Evolutionary conservation across 2,329 filamentous ascomycete genomes (phyloP), one percentile per base, ranked within the genome.

Genomic region (Fusarium kyushuense): DNA sequence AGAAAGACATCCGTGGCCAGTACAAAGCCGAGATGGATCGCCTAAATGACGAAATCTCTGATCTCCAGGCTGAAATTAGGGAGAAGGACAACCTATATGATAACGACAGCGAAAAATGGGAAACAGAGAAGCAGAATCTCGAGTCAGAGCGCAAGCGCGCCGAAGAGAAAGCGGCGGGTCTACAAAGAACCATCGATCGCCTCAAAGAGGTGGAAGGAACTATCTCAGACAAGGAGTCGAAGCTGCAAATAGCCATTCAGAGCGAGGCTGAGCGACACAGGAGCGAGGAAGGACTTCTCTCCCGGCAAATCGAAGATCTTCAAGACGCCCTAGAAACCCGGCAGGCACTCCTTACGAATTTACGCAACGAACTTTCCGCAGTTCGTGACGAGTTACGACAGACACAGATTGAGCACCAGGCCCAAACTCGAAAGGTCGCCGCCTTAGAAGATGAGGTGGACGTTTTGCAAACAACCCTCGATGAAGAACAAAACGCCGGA

Each of bases 361-460:
- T 91, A 27, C 87, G 90, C 53, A 85, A 84, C 53, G 91, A 94
- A 72, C 79, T 94, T 5, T 87, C 90, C 3, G 79, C 82, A 10
- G 85, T 89, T 11, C 87, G 87, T 54, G 91, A 94, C 67, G 89
- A 93, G 57, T 83, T 94, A 11, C 87, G 91, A n/a, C 83, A 90
- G 49, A 86, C 87, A 27, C 87, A 89, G 67, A 84, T 90, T 23
- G 88, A 90, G 67, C 85, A 88, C 74, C 86, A 88, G 67, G 76
- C 83, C 1, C 83, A 92, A 62, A 82, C 83, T 48, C 89, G 92
- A 68, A 92, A 89, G 75, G 82, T 89, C 3, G 87, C 91, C 58
- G 84, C 85, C 10, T 77, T 94, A 21, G 90, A 94, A 74, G 91
- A 94, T 68, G 92, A 94, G 75, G 84, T 93, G n/a, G 89, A 92